Base-by-base conservation (phyloP, 2,329 filamentous ascomycete species). In the Colletotrichum neosansevieriae region DNA sequence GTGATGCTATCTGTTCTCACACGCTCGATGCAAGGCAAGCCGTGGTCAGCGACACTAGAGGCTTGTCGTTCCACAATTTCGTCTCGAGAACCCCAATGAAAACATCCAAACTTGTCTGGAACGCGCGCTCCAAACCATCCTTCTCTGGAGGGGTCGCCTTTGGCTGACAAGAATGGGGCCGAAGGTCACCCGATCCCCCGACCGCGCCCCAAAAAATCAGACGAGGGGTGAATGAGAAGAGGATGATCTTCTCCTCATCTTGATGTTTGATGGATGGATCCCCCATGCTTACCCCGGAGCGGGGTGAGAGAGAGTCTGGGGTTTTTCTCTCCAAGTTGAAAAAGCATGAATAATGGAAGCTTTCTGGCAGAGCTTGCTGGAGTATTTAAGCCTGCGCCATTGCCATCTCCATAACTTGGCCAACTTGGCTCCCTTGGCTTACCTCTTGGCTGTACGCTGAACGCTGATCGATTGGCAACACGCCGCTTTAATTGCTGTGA, bases 291-390 rank as follows among this genome's bases (percentile, higher is more conserved):
- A 58, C 54, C 54, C 54, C 38, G 36, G 54, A 58, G 54, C 54
- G 54, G 54, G 54, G n/a, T n/a, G n/a, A n/a, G n/a, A n/a, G 40
- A 58, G 54, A 32, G 54, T 58, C 54, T 58, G 54, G 54, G 54
- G 54, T 58, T 58, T 58, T n/a, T 21, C 11, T n/a, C n/a, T n/a
- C 9, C 36, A 38, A 32, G 36, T 58, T 21, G 36, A 40, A 44
- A 44, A 44, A 58, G 10, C 17, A 40, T 58, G 54, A 44, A 38
- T 58, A 58, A 44, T 58, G 54, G 54, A 21, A 58, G 36, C 38
- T 34, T 17, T 9, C 34, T 44, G 11, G 11, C 7, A 13, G 21
- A 38, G 15, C 10, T 44, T 53, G 49, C 13, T 12, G 38, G 24
- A 42, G 21, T 58, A 58, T 29, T 21, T 58, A 58, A 58, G 38